Evolutionary conservation across 352 stramenopile species (phyloP), one percentile per base, ranked within the genome.

Genomic region (Globisporangium emineosum): DNA sequence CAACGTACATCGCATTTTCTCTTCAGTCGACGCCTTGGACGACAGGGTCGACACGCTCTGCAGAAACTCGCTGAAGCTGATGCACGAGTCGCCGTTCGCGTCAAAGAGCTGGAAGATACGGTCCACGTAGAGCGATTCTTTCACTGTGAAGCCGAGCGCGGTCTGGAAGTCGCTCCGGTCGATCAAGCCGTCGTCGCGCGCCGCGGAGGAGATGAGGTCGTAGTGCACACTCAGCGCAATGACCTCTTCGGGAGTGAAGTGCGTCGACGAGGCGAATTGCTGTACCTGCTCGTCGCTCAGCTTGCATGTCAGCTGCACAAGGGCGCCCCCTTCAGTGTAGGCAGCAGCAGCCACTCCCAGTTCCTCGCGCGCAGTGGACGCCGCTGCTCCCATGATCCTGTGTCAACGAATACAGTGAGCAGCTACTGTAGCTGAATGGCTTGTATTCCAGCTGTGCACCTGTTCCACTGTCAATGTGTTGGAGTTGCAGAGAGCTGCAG

Each of bases 21-120:
- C 85, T 5, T 81, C 71, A 3, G 71, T 73, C 6, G 75, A 73
- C 15, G 79, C 78, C 59, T 91, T 91, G 56, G 78, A 90, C 30
- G 85, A 91, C 35, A 91, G 67, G 49, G 90, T 72, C 8, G 77
- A 88, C 6, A 94, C 78, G 37, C 77, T 90, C 66, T 90, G 74
- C 19, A 92, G 64, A 56, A 93, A 93, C 76, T 95, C 83, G 65
- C 64, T 56, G 59, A 93, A 95, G 65, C 78, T 88, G 68, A 93
- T 91, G 66, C 77, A 91, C 71, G 75, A 83, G 72, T 94, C 86
- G 58, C 77, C 70, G 70, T 94, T 92, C 15, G 72, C 61, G 67
- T 93, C 83, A 60, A 94, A 91, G 49, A 92, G 73, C 73, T 90
- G 73, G 62, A 92, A 91, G 60, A 90, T 89, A 25, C 83, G 81